phyloP scores from a whole-genome alignment of 768 basidiomycete genomes.

The Naganishia kalamii region DNA sequence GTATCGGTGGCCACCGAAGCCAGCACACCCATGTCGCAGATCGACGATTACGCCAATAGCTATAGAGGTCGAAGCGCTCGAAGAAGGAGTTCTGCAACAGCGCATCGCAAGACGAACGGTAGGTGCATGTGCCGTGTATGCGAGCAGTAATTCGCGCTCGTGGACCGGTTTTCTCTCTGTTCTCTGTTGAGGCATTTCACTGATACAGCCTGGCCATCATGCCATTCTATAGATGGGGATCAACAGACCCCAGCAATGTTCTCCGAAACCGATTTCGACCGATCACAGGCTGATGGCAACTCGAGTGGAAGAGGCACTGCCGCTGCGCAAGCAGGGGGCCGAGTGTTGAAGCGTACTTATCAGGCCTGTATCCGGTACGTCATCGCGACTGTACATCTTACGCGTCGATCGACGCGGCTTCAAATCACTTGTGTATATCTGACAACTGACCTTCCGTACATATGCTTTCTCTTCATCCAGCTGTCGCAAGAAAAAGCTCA shows the following conservation, averaged over 20 bases:
- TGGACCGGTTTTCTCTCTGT: no score
- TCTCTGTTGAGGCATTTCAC: no score
- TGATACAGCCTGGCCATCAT: neutral
- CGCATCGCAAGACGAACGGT: no score
- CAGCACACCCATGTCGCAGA: no score
- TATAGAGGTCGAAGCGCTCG: no score
- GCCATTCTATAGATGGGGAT: neutral
- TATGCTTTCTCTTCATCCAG: neutral
- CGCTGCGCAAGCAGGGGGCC: neutral
- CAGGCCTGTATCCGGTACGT: constrained; percentile 18
- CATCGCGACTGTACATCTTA: neutral
- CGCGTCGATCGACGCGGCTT: neutral
- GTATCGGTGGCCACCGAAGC: no score
- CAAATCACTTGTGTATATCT: neutral
- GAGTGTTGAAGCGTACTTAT: constrained; percentile 7
- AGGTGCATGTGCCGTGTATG: no score
- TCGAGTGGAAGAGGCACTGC: neutral
- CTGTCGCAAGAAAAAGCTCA: constrained; percentile 20
- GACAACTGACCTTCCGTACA: no score
- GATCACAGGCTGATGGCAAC: neutral
- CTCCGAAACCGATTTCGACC: neutral
- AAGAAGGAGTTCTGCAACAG: no score
- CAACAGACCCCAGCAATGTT: neutral
- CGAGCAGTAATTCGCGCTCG: no score
- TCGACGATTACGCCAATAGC: no score